Conservation (phyloP, 2,329 filamentous ascomycete genomes). For the Cladosporium sp. region DNA sequence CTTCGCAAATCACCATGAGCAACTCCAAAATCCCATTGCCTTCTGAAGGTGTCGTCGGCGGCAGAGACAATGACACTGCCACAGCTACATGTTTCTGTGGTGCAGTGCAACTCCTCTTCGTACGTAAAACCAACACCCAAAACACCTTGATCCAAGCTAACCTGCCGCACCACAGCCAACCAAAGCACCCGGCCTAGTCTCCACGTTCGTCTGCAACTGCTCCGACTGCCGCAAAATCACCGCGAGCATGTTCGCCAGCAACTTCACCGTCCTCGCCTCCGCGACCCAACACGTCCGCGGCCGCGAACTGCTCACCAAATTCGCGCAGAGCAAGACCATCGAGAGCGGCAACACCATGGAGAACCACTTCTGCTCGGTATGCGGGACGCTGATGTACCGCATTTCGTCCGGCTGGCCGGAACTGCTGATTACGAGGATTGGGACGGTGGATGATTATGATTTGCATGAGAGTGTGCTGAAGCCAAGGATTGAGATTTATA, state of each 20-base stretch:
- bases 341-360: constrained; percentile 55
- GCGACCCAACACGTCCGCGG: constrained; percentile 51
- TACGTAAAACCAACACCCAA: constrained; percentile 33
- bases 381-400: constrained; percentile 63
- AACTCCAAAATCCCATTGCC: constrained; percentile 3
- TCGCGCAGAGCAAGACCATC: constrained; percentile 51
- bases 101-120: constrained; percentile 55
- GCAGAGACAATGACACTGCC: constrained; percentile 34
- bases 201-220: constrained; percentile 61
- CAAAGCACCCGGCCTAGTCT: constrained; percentile 47
- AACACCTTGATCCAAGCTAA: neutral
- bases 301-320: constrained; percentile 51
- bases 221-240: constrained; percentile 62
- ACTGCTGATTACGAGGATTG: constrained; percentile 54
- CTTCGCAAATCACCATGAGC: neutral
- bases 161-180: constrained; percentile 40
- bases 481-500: constrained; percentile 37
- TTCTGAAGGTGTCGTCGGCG: constrained; percentile 9
- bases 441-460: constrained; percentile 63
- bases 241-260: constrained; percentile 62
- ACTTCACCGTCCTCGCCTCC: constrained; percentile 53
- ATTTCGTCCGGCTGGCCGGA: constrained; percentile 48
- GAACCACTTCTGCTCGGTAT: constrained; percentile 62
- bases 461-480: constrained; percentile 59
- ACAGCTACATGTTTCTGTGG: constrained; percentile 63